Base-by-base conservation (phyloP, 345 rosid species). In the Moricandia arvensis region DNA sequence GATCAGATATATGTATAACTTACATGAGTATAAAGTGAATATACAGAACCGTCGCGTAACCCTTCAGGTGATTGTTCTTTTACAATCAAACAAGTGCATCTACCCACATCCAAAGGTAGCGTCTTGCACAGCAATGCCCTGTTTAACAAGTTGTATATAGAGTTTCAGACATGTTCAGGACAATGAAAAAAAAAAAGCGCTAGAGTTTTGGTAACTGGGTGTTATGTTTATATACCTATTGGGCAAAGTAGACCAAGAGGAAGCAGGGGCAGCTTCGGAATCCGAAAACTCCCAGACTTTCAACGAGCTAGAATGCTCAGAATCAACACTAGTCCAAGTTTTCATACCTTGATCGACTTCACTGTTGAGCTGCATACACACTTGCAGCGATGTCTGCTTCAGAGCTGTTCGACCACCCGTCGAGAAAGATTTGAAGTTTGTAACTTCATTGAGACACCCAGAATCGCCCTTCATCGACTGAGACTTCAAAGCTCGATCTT, bases 191-290 rank as follows among this genome's bases (percentile, higher is more conserved):
- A 4, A 26, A 41, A 27, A 49, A 45, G 18, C 71, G 9, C 1
- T n/a, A 7, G 41, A 63, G 49, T 26, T 59, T 16, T 29, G 57
- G 45, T n/a, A 63, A 43, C 1, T 5, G 8, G 7, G 24, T 51
- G 5, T 38, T 43, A 1, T 43, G n/a, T n/a, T 37, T 37, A 15
- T 24, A 38, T 33, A 91, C 98, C 96, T 88, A 21, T 91, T 93
- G 30, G 98, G 98, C 69, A 91, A 75, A 18, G 91, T 82, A 68
- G 97, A 84, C 98, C 98, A 91, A 80, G 96, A 88, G 75, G 97
- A 86, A 83, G 98, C 97, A 4, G 96, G 98, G 41, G 98, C 96
- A 5, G 97, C 90, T 79, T 94, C 97, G 0, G 95, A 90, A 81
- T 94, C 98, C 2, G 98, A 94, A 58, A 81, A 86, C 63, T 94